phyloP scores from a whole-genome alignment of 1,139 yeast species.

The Debaryomyces udenii region DNA sequence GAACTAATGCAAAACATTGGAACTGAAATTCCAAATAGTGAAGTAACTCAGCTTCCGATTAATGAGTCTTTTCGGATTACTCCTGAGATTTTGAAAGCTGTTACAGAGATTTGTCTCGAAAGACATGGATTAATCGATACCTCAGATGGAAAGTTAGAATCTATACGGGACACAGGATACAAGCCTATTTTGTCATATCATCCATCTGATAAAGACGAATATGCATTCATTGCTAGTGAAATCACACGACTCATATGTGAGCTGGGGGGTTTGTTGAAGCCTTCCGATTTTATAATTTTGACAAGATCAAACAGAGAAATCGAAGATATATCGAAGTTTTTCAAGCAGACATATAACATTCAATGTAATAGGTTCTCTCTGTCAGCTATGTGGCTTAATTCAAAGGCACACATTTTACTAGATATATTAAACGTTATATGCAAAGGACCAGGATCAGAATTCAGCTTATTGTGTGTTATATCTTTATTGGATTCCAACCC shows the following conservation, averaged over 20 bases:
- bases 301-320: slow-evolving; percentile 59
- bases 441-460: slow-evolving; percentile 34
- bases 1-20: slow-evolving; percentile 28
- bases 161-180: slow-evolving; percentile 25
- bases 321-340: slow-evolving; percentile 40
- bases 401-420: slow-evolving; percentile 51
- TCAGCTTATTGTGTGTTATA: slow-evolving; percentile 35
- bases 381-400: slow-evolving; percentile 56
- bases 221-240: slow-evolving; percentile 47
- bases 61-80: slow-evolving; percentile 61
- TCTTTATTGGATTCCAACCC: slow-evolving; percentile 29
- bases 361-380: slow-evolving; percentile 48
- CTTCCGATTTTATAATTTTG: slow-evolving; percentile 58
- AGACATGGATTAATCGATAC: slow-evolving; percentile 14
- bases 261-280: slow-evolving; percentile 49
- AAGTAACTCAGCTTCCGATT: slow-evolving; percentile 34
- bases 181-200: slow-evolving; percentile 37
- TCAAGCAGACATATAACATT: slow-evolving; percentile 43
- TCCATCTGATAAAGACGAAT: slow-evolving; percentile 35
- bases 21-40: slow-evolving; percentile 27
- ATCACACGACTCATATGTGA: slow-evolving; percentile 44
- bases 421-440: slow-evolving; percentile 50
- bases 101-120: slow-evolving; percentile 33
- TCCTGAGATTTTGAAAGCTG: slow-evolving; percentile 52
- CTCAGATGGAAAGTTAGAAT: slow-evolving; percentile 13